Evolutionary conservation across 2,329 filamentous ascomycete species (phyloP), one percentile per base, ranked within the genome.

Genomic region (Zelopaecilomyces penicillatus): DNA sequence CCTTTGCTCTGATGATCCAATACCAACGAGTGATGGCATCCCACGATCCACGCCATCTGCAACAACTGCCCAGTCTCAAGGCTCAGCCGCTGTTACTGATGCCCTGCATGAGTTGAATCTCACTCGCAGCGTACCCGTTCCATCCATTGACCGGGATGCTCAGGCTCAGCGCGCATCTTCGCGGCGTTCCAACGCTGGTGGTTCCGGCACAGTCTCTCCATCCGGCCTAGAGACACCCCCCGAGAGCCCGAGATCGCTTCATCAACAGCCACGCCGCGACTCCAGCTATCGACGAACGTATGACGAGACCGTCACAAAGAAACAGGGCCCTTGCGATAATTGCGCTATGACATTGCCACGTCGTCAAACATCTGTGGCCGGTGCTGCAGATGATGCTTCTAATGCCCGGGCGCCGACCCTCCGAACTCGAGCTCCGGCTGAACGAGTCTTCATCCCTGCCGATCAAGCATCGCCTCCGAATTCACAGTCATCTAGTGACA

Each of bases 251-350:
- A 68, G 71, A 39, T 63, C 69, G 19, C 61, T 67, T 11, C 59
- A 57, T 42, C 62, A 62, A 36, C 61, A 64, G 34, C 53, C 62
- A 11, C 70, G 74, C 31, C 71, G 73, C 46, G 78, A 82, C 48
- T 78, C 77, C 27, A 76, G 73, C 57, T 83, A 82, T 52, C 70
- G 71, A 46, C 73, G 74, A 54, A 83, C 79, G 0, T 83, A 83
- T 51, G 78, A 82, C 52, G 78, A 82, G 49, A 75, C 75, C n/a
- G 78, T 80, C 28, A 81, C 76, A 37, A 78, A 75, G 59, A 74
- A 76, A 46, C 77, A 80, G 42, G 76, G 74, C 6, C 80, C 80
- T 26, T 85, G 81, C 58, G 77, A 82, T 50, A 85, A 83, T 60
- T 85, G 81, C 58, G 80, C 80, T 46, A 72, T 85, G 55, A 84